Evolutionary conservation across 176 grass and related monocot species (phyloP).

Genomic region (Raddia guianensis): DNA sequence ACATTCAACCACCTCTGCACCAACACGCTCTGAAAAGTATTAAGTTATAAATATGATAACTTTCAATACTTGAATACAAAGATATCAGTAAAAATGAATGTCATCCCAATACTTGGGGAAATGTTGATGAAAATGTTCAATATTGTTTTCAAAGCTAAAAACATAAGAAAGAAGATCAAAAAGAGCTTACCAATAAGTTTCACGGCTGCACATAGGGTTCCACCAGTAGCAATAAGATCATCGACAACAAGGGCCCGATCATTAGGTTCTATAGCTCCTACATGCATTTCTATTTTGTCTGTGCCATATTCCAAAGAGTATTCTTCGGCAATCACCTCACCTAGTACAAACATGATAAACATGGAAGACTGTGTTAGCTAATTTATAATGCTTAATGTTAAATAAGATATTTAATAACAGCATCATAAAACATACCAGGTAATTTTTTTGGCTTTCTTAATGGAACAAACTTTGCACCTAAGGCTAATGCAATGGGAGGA

Average conservation of each 20-base stretch:
- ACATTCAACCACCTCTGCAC: conserved; percentile 83
- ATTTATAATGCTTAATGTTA: conserved; percentile 1
- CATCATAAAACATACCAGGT: conserved; percentile 58
- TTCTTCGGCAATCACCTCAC: conserved; percentile 88
- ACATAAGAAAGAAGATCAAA: neutral
- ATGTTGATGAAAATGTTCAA: neutral
- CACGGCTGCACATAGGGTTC: conserved; percentile 77
- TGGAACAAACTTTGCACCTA: conserved; percentile 97
- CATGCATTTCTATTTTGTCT: conserved; percentile 95
- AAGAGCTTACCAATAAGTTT: conserved; percentile 71
- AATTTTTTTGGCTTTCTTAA: conserved; percentile 94
- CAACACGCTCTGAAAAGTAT: conserved; percentile 73
- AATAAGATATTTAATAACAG: neutral
- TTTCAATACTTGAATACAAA: too few relatives aligned
- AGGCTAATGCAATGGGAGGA: conserved; percentile 87
- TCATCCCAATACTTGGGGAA: neutral
- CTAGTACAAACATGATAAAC: conserved; percentile 51
- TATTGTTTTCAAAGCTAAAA: neutral
- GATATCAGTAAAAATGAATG: too few relatives aligned
- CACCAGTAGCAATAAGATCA: conserved; percentile 94
- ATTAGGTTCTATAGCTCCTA: conserved; percentile 77
- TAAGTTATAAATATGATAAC: neutral
- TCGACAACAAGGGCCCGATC: conserved; percentile 73
- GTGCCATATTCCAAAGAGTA: conserved; percentile 94
- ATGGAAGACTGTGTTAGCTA: conserved; percentile 45